Percentiles rank a stretch among this genome's conserved stretches.
Conservation (phyloP, 768 basidiomycete species). For the Xanthoconium stramineum region DNA sequence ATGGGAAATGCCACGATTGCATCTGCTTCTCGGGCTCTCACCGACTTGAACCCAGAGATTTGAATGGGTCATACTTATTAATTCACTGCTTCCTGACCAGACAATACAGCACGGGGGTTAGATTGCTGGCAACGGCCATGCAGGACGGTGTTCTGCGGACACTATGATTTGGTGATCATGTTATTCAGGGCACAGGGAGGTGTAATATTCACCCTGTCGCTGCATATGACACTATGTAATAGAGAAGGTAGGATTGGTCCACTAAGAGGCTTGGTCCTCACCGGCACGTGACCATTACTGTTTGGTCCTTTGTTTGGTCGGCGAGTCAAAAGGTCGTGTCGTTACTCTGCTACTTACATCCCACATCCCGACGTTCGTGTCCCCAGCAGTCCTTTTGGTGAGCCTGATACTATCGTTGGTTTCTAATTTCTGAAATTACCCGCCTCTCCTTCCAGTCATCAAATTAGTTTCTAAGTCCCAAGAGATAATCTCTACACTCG, state of each 20-base stretch:
- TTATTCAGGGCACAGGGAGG: no score
- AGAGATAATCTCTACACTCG: slow-evolving; percentile 3
- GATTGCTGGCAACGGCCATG: not conserved
- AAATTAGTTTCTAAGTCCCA: not conserved
- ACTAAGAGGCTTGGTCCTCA: no score
- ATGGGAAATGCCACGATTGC: not conserved
- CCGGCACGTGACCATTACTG: slow-evolving; percentile 2
- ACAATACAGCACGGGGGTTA: not conserved
- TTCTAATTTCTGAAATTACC: not conserved
- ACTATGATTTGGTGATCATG: no score
- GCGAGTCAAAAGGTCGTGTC: not conserved
- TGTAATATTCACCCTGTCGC: no score
- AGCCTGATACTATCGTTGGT: not conserved
- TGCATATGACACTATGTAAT: no score
- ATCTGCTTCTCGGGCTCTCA: not conserved
- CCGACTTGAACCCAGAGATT: not conserved
- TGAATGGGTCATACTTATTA: not conserved
- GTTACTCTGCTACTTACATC: not conserved
- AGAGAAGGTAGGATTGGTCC: no score
- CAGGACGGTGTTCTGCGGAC: no score
- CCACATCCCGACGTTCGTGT: not conserved
- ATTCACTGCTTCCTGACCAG: not conserved
- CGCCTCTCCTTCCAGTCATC: not conserved
- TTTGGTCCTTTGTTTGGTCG: slow-evolving; percentile 8
- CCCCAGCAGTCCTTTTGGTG: not conserved